A percentile compares a stretch with the other conserved stretches of the same genome.
phyloP scores from a whole-genome alignment of 306 rosid genomes.

The Lathyrus sativus region DNA sequence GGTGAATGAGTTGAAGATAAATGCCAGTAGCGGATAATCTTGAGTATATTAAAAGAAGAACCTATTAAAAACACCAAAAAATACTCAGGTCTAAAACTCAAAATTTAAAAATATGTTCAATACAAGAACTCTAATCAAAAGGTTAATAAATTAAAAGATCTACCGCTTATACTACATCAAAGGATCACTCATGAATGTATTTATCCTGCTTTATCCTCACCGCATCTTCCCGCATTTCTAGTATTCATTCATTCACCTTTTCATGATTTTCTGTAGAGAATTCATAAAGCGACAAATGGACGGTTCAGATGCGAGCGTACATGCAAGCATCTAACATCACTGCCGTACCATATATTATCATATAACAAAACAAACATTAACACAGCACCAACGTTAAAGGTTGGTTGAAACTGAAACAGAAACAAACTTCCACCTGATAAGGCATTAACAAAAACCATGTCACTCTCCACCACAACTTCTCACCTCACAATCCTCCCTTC shows the following conservation, averaged over 20 bases:
- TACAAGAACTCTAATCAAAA: too few relatives aligned
- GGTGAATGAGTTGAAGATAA: too few relatives aligned
- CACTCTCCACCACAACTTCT: conserved; percentile 57
- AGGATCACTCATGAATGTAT: too few relatives aligned
- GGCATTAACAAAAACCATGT: conserved; percentile 45
- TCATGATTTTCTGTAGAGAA: background rate
- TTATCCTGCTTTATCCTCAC: background rate
- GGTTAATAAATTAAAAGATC: too few relatives aligned
- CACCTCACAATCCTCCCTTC: conserved; percentile 36
- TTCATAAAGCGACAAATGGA: conserved; percentile 12
- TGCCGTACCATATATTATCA: background rate
- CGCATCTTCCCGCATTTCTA: background rate
- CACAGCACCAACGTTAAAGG: conserved; percentile 9
- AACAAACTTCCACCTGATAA: conserved; percentile 43
- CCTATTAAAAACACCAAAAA: too few relatives aligned
- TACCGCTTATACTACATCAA: too few relatives aligned
- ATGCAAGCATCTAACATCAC: conserved; percentile 7
- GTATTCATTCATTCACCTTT: background rate
- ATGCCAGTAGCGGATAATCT: too few relatives aligned
- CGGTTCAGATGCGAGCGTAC: background rate
- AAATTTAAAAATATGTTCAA: too few relatives aligned
- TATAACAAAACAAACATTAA: background rate
- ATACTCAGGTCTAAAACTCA: too few relatives aligned
- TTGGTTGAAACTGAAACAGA: background rate
- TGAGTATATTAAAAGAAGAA: too few relatives aligned